Conservation (phyloP, 1,284 basidiomycete species). For the Malassezia slooffiae region DNA sequence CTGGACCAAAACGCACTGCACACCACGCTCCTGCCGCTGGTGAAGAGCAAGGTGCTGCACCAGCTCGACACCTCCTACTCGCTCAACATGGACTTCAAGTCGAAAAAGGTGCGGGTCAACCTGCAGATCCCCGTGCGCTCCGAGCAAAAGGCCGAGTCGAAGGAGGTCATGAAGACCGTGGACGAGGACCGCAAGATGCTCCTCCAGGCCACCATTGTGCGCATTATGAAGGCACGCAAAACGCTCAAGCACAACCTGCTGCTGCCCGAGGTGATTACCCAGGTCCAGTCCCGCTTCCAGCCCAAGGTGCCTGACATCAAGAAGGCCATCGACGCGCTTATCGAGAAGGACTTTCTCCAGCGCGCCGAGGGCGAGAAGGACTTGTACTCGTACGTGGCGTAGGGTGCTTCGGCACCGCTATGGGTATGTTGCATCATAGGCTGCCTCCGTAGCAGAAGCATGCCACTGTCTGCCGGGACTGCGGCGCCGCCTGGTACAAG, state of each 20-base stretch:
- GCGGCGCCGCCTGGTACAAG: background rate
- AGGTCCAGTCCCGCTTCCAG: constrained; percentile 76
- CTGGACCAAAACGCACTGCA: constrained; percentile 73
- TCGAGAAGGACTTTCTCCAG: constrained; percentile 97
- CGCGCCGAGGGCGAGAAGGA: constrained; percentile 60
- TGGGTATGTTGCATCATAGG: background rate
- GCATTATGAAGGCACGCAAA: constrained; percentile 93
- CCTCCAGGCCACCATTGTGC: constrained; percentile 93
- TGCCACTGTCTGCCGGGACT: background rate
- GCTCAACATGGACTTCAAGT: constrained; percentile 75
- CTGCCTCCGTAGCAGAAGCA: background rate
- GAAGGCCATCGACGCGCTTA: constrained; percentile 79
- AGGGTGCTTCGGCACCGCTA: background rate
- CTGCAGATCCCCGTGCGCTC: constrained; percentile 88
- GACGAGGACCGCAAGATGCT: constrained; percentile 96
- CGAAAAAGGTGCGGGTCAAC: constrained; percentile 74
- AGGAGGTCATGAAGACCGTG: constrained; percentile 84
- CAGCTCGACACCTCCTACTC: constrained; percentile 52
- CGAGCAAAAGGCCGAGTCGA: constrained; percentile 81
- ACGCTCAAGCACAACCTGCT: constrained; percentile 90
- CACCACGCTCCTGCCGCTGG: constrained; percentile 69
- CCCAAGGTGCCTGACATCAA: constrained; percentile 80
- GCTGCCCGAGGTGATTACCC: constrained; percentile 85
- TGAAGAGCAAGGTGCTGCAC: constrained; percentile 78
- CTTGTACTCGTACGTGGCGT: constrained; percentile 33